These are phyloP conservation scores for Tricholoma sp. DNA, from an alignment of 768 basidiomycete genomes.

Conservation along the genomic window DNA sequence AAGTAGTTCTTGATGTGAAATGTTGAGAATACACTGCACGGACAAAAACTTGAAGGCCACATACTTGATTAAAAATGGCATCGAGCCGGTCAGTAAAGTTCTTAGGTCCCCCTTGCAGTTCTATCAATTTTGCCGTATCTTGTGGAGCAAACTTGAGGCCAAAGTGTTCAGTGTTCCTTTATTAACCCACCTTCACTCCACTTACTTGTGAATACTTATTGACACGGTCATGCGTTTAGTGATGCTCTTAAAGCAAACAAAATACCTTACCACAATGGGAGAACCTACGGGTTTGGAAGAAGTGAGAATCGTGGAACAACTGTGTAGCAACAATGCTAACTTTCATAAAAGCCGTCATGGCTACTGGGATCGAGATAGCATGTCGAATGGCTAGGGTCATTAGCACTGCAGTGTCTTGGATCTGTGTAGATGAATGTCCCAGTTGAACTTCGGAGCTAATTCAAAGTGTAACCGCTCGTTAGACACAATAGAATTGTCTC, in stretches of 20 bases:
- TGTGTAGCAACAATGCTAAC: conserved; percentile 3
- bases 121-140: conserved; percentile 56
- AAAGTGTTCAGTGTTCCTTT: background rate
- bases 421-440: conserved; percentile 62
- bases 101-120: conserved; percentile 53
- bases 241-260: background rate
- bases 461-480: background rate
- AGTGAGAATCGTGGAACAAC: background rate
- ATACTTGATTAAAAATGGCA: conserved; percentile 51
- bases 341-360: conserved; percentile 62
- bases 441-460: conserved; percentile 44
- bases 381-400: conserved; percentile 51
- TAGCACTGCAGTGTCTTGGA: conserved; percentile 60
- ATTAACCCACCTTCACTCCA: background rate
- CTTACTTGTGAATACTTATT: conserved; percentile 49
- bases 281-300: conserved; percentile 19
- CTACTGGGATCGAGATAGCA: conserved; percentile 55
- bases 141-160: conserved; percentile 53
- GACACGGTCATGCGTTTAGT: background rate
- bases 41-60: background rate
- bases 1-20: conserved; percentile 42
- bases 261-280: conserved; percentile 43
- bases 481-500: background rate
- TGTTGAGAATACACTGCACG: background rate
- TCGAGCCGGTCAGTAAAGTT: conserved; percentile 51